Conservation (phyloP, 169 alveolate genomes). For the Plasmodium reichenowi region DNA sequence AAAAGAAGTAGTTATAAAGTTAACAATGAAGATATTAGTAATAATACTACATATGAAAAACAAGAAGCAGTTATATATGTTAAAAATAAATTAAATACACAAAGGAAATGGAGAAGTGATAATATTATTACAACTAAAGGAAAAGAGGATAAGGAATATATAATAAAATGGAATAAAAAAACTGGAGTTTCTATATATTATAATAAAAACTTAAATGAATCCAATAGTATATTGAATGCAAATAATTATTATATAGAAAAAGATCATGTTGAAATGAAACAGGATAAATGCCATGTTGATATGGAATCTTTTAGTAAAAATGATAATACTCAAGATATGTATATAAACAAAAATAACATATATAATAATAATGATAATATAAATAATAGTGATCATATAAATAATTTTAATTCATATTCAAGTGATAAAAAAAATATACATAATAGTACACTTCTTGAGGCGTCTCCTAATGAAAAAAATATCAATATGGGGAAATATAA, state of each 20-base stretch:
- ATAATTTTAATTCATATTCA: background rate
- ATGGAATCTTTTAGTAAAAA: background rate
- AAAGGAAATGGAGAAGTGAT: too few relatives aligned
- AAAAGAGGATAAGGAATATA: too few relatives aligned
- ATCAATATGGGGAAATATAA: background rate
- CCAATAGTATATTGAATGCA: background rate
- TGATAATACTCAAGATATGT: background rate
- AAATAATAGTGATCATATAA: background rate
- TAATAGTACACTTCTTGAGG: background rate
- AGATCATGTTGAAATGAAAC: slow-evolving; percentile 10
- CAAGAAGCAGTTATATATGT: too few relatives aligned
- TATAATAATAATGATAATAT: background rate
- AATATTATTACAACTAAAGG: too few relatives aligned
- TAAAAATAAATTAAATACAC: too few relatives aligned
- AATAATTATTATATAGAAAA: background rate
- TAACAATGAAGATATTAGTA: too few relatives aligned
- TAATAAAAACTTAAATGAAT: background rate
- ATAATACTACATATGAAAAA: too few relatives aligned
- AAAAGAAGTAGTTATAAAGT: too few relatives aligned
- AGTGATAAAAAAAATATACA: background rate
- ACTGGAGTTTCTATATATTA: background rate
- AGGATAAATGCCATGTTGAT: background rate
- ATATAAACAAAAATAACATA: background rate
- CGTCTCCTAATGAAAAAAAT: background rate
- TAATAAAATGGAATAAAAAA: background rate